These are phyloP conservation scores for Epipyxis sp. DNA, from an alignment of 108 stramenopile species.

Conservation along the genomic window DNA sequence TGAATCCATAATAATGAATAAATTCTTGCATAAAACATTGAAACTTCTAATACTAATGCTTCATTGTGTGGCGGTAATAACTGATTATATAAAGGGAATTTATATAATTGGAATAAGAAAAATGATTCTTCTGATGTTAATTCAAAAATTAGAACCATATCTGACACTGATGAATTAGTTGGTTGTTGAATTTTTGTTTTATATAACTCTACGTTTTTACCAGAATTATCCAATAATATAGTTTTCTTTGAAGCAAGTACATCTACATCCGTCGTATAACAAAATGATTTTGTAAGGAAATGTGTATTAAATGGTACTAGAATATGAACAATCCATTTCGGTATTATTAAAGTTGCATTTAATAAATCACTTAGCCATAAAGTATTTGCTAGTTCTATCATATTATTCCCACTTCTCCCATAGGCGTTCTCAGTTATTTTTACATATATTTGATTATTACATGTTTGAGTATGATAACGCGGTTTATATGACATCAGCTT, in stretches of 20 bases:
- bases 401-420: neutral
- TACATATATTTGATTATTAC: neutral
- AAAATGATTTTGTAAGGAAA: neutral
- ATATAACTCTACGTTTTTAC: too few species aligned
- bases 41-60: neutral
- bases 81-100: neutral
- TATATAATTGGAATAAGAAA: neutral
- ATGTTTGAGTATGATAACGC: neutral
- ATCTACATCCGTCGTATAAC: neutral
- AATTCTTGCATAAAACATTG: neutral
- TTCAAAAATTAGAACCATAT: neutral
- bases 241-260: too few species aligned
- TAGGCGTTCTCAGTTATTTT: neutral
- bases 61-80: neutral
- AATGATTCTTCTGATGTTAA: constrained; percentile 13
- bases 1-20: neutral
- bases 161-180: neutral
- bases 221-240: too few species aligned
- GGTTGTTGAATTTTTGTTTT: neutral
- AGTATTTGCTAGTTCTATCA: neutral
- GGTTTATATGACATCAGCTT: too few species aligned
- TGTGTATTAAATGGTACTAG: neutral
- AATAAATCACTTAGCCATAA: constrained; percentile 11
- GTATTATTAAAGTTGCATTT: constrained; percentile 15
- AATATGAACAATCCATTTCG: neutral